Evolutionary conservation across 2,329 filamentous ascomycete species (phyloP).

Genomic region (Botrytis sinoallii): DNA sequence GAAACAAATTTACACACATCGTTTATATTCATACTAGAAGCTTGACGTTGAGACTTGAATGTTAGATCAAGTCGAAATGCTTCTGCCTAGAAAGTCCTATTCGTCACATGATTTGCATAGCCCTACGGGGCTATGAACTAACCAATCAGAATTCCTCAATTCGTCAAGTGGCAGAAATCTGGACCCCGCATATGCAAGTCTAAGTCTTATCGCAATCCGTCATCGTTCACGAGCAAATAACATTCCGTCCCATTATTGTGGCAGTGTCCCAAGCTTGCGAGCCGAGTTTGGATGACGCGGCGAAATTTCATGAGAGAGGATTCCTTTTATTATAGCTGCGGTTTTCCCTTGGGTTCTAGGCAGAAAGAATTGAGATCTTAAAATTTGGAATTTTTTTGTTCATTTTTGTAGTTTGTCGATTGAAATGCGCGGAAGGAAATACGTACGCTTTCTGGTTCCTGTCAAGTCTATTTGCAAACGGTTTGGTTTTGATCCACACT

Average conservation of each 20-base stretch:
- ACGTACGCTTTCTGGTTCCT: neutral
- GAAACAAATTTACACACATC: neutral
- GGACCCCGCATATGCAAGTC: neutral
- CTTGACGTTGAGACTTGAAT: neutral
- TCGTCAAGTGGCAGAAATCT: neutral
- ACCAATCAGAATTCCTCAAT: neutral
- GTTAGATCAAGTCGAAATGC: neutral
- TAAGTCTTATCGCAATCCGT: neutral
- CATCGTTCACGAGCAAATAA: neutral
- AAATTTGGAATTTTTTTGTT: neutral
- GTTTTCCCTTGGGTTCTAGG: neutral
- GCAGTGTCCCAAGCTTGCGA: neutral
- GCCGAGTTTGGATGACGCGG: neutral
- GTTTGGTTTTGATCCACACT: neutral
- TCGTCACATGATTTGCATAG: neutral
- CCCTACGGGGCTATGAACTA: neutral
- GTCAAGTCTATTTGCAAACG: neutral
- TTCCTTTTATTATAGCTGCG: neutral
- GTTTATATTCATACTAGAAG: neutral
- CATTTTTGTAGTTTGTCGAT: neutral
- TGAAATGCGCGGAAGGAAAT: neutral
- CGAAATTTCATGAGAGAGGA: neutral
- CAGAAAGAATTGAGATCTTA: neutral
- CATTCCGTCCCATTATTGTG: neutral
- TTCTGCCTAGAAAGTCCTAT: conserved; percentile 12